These are phyloP conservation scores for Tetrahymena borealis DNA, from an alignment of 73 alveolate species.

Conservation along the genomic window DNA sequence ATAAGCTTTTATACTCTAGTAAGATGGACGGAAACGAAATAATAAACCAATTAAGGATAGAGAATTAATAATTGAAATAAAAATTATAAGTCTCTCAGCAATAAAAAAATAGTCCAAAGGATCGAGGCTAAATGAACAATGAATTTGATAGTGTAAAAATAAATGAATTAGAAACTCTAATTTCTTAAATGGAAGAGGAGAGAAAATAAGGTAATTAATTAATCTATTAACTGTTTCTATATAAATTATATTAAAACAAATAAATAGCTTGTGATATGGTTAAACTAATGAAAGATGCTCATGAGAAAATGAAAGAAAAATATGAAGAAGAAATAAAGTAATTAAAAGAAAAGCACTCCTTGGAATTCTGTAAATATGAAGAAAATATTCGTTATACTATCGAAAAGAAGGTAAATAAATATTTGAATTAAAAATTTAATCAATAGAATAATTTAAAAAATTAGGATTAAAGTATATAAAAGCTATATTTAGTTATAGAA, in stretches of 20 bases:
- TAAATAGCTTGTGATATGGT: background rate
- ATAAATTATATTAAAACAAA: background rate
- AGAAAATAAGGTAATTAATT: background rate
- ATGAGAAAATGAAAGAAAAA: background rate
- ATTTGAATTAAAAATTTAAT: background rate
- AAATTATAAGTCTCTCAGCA: background rate
- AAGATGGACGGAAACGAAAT: background rate
- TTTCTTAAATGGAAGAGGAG: background rate
- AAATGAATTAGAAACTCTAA: background rate
- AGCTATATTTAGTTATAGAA: background rate
- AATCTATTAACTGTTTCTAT: background rate
- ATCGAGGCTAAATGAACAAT: background rate
- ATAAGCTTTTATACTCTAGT: background rate
- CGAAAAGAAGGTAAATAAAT: background rate
- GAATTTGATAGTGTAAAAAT: background rate
- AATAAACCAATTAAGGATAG: background rate
- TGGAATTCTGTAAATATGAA: background rate
- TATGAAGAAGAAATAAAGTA: background rate
- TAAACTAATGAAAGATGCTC: background rate
- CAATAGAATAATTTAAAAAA: background rate
- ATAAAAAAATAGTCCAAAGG: background rate
- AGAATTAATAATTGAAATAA: background rate
- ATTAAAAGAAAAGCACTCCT: background rate
- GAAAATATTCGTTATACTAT: background rate
- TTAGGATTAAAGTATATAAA: background rate